Evolutionary conservation across 495 filamentous ascomycete species (phyloP), one percentile per base, ranked within the genome.

Genomic region (Cudoniella acicularis): DNA sequence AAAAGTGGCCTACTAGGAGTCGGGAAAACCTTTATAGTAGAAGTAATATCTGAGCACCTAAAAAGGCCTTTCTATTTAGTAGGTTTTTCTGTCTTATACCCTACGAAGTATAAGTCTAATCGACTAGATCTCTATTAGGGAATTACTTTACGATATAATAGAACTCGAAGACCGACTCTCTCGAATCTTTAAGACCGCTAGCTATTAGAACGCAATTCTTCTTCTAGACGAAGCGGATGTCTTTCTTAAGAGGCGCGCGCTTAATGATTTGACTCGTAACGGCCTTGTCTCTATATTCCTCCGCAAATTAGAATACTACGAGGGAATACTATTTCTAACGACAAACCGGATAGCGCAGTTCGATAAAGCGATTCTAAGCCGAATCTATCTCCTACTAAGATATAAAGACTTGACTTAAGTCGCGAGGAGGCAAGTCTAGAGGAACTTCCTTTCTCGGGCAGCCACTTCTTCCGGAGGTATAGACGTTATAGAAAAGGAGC

Each of bases 21-120:
- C 0, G 83, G 83, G 4, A 87, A 87, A 64, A 86, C 84, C 0
- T 68, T 78, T 0, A 87, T 83, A 0, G 84, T 82, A 1, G 77
- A 79, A 47, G 70, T 73, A 0, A 71, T 83, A 1, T 80, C 83
- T 0, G 75, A 79, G 61, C 63, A 73, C 18, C 73, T 75, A 23
- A 55, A 69, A 3, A 77, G 74, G 48, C 82, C 83, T 0, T 71
- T 87, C n/a, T n/a, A n/a, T n/a, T n/a, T n/a, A n/a, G n/a, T n/a
- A n/a, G n/a, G n/a, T n/a, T n/a, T n/a, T n/a, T n/a, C 30, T 13
- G n/a, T n/a, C n/a, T n/a, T n/a, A n/a, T n/a, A n/a, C n/a, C n/a
- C n/a, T n/a, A n/a, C n/a, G n/a, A n/a, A n/a, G n/a, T n/a, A n/a
- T n/a, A n/a, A 4, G n/a, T n/a, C n/a, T n/a, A n/a, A n/a, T n/a